These are phyloP conservation scores for Sugiyamaella valdiviana DNA, from an alignment of 805 yeast species.

Conservation along the genomic window DNA sequence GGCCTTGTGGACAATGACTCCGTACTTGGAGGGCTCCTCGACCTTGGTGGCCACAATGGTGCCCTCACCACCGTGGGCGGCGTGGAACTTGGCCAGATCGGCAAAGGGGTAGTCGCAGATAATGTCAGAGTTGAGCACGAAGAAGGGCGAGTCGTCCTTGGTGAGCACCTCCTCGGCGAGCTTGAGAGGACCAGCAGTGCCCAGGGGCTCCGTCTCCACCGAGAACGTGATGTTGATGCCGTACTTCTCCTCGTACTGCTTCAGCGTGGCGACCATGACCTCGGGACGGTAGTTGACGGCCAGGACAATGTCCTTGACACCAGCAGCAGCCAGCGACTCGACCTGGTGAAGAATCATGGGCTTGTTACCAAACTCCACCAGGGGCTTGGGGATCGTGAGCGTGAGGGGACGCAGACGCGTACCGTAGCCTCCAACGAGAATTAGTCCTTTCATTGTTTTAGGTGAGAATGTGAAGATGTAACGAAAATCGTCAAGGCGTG, in stretches of 20 bases:
- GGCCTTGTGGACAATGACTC: constrained; percentile 97
- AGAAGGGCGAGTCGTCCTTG: constrained; percentile 95
- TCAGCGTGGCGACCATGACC: constrained; percentile 92
- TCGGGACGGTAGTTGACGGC: constrained; percentile 99
- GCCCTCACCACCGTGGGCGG: constrained; percentile 94
- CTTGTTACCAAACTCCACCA: constrained; percentile 97
- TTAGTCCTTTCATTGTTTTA: constrained; percentile 80
- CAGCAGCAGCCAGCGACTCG: constrained; percentile 96
- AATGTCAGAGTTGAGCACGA: constrained; percentile 96
- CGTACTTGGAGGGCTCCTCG: constrained; percentile 98
- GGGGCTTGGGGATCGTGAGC: constrained; percentile 89
- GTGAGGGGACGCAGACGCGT: constrained; percentile 99
- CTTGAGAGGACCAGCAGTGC: constrained; percentile 98
- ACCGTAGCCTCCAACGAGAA: constrained; percentile 99
- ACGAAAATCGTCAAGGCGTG: constrained; percentile 2
- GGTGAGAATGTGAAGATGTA: neutral
- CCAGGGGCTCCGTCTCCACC: constrained; percentile 98
- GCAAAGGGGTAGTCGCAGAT: constrained; percentile 97
- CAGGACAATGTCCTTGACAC: constrained; percentile 95
- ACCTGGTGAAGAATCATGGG: constrained; percentile 99
- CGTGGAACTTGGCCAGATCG: constrained; percentile 89
- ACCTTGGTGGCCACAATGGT: constrained; percentile 99
- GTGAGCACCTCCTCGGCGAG: constrained; percentile 89
- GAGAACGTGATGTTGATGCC: constrained; percentile 95
- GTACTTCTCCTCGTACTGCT: constrained; percentile 90